Percentiles rank a stretch among this genome's conserved stretches.
These are phyloP conservation scores for Jatropha curcas DNA, from an alignment of 345 rosid species.

Conservation along the genomic window DNA sequence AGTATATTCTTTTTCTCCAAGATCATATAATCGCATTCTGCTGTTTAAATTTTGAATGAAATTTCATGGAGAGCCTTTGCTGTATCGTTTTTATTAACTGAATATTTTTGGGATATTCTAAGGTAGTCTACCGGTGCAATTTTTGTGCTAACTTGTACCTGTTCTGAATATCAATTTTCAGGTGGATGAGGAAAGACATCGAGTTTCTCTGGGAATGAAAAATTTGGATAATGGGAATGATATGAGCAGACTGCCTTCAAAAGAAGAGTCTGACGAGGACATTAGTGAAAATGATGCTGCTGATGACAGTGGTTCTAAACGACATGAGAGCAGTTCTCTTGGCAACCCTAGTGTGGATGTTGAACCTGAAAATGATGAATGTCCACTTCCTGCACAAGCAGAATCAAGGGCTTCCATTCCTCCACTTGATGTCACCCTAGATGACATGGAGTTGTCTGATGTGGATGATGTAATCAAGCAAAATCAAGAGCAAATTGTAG, in stretches of 20 bases:
- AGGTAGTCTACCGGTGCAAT: neutral
- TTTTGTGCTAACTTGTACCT: conserved; percentile 7
- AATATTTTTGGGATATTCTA: neutral
- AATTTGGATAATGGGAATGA: conserved; percentile 44
- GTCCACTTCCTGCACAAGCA: conserved; percentile 52
- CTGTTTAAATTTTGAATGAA: too few relatives aligned
- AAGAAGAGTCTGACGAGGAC: conserved; percentile 45
- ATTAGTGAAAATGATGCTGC: conserved; percentile 37
- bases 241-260: conserved; percentile 31
- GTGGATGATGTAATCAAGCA: conserved; percentile 31
- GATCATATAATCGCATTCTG: neutral
- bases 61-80: neutral
- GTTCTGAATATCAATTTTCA: conserved; percentile 28
- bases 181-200: conserved; percentile 74
- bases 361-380: conserved; percentile 45
- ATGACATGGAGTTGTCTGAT: conserved; percentile 55
- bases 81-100: neutral
- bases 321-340: conserved; percentile 27
- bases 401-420: conserved; percentile 79
- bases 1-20: neutral
- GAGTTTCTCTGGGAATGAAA: conserved; percentile 92
- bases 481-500: conserved; percentile 36
- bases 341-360: conserved; percentile 31
- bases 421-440: conserved; percentile 80
- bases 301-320: conserved; percentile 23